These are phyloP conservation scores for Naganishia antarctica DNA, from an alignment of 768 basidiomycete species.

Conservation along the genomic window DNA sequence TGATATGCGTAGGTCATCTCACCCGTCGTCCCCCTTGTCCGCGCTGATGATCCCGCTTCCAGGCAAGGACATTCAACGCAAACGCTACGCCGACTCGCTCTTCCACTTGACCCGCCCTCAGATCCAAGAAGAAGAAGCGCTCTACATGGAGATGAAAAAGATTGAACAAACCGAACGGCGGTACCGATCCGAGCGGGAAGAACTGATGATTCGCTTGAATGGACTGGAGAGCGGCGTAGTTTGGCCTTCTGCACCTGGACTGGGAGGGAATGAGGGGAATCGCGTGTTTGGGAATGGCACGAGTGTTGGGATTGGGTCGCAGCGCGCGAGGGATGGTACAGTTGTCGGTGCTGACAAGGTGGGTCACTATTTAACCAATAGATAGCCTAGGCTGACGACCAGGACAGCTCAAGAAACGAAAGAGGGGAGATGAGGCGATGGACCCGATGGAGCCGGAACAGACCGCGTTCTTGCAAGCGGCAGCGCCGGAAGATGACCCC, in stretches of 20 bases:
- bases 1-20: constrained; percentile 65
- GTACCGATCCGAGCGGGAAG: constrained; percentile 83
- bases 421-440: constrained; percentile 34
- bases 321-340: constrained; percentile 24
- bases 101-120: constrained; percentile 82
- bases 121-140: constrained; percentile 88
- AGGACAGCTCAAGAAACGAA: constrained; percentile 44
- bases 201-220: constrained; percentile 72
- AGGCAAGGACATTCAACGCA: constrained; percentile 85
- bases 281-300: constrained; percentile 28
- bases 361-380: constrained; percentile 2
- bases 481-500: constrained; percentile 36
- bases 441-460: background rate
- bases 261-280: constrained; percentile 50
- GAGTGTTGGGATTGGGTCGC: constrained; percentile 22
- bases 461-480: background rate
- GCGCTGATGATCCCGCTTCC: background rate
- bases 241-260: constrained; percentile 51
- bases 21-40: too few relatives aligned
- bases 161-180: constrained; percentile 84
- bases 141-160: constrained; percentile 89
- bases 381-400: background rate
- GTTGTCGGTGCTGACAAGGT: constrained; percentile 43
- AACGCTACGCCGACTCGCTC: constrained; percentile 78
- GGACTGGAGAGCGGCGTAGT: constrained; percentile 84